A percentile compares a stretch with the other conserved stretches of the same genome.
Evolutionary conservation across 2,329 filamentous ascomycete genomes (phyloP).

Genomic region (Nigrospora oryzae): DNA sequence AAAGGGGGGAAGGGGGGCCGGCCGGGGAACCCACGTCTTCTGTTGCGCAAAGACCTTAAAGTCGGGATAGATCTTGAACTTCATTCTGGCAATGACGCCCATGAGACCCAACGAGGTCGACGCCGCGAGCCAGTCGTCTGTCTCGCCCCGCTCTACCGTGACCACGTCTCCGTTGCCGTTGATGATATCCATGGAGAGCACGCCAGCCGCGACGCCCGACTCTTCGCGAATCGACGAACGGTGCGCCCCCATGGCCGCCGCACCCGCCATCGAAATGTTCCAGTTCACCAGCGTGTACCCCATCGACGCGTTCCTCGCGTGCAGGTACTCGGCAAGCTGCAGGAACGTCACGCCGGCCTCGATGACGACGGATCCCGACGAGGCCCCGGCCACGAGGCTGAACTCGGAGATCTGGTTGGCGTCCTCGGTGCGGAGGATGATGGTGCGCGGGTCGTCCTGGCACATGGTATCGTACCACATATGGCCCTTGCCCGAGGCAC

Average conservation of each 20-base stretch:
- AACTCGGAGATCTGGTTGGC: slow-evolving; percentile 36
- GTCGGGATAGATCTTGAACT: slow-evolving; percentile 40
- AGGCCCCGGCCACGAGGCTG: slow-evolving; percentile 23
- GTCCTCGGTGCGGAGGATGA: slow-evolving; percentile 37
- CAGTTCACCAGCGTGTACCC: slow-evolving; percentile 44
- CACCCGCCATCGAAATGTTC: slow-evolving; percentile 43
- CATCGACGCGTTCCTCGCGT: slow-evolving; percentile 33
- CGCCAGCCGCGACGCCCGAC: slow-evolving; percentile 40
- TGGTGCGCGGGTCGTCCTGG: slow-evolving; percentile 34
- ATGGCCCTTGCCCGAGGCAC: slow-evolving; percentile 36
- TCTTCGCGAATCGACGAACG: slow-evolving; percentile 37
- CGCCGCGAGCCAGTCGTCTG: slow-evolving; percentile 40
- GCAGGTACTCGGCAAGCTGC: slow-evolving; percentile 40
- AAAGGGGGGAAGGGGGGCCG: too few species aligned
- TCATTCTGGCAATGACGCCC: slow-evolving; percentile 37
- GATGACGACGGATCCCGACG: slow-evolving; percentile 34
- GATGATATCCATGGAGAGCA: slow-evolving; percentile 38
- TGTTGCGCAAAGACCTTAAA: slow-evolving; percentile 43
- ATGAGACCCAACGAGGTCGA: slow-evolving; percentile 40
- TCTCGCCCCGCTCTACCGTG: slow-evolving; percentile 30
- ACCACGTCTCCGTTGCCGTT: slow-evolving; percentile 35
- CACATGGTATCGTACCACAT: slow-evolving; percentile 46
- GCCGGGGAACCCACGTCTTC: slow-evolving; percentile 27
- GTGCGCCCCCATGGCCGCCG: slow-evolving; percentile 44
- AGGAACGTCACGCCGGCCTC: slow-evolving; percentile 44